phyloP scores from a whole-genome alignment of 1,139 yeast species.

The Pichia sp. region DNA sequence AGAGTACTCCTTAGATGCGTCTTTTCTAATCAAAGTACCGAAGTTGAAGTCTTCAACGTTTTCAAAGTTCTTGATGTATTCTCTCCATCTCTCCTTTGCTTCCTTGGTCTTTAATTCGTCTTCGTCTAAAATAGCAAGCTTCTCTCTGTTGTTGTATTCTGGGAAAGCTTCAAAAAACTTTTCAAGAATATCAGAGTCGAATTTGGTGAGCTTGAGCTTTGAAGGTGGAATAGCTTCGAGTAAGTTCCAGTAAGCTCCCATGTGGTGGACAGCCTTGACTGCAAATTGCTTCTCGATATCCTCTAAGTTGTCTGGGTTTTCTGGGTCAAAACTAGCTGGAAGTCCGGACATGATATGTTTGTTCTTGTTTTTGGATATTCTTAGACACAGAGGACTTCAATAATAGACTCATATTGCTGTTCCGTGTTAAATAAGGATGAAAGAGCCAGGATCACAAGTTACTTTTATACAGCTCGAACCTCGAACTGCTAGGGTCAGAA shows the following conservation, averaged over 20 bases:
- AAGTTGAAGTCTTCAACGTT: constrained; percentile 83
- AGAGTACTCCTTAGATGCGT: constrained; percentile 64
- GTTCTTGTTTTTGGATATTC: too few species aligned
- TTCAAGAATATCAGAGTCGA: constrained; percentile 76
- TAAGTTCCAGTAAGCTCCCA: constrained; percentile 88
- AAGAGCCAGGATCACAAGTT: too few species aligned
- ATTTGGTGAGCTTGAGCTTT: constrained; percentile 65
- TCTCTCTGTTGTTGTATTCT: constrained; percentile 59
- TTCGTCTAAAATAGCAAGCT: constrained; percentile 57
- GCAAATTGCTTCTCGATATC: constrained; percentile 94
- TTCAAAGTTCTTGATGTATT: constrained; percentile 76
- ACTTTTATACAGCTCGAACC: too few species aligned
- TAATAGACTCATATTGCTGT: too few species aligned
- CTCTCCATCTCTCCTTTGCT: constrained; percentile 91
- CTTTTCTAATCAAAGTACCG: constrained; percentile 83
- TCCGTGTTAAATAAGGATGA: too few species aligned
- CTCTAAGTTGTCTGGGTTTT: constrained; percentile 52
- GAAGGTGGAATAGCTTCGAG: constrained; percentile 72
- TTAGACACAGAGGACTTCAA: too few species aligned
- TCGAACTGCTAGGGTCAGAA: background rate
- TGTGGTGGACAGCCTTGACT: constrained; percentile 94
- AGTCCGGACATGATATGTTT: background rate
- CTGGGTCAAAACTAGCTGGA: constrained; percentile 33
- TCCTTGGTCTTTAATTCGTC: constrained; percentile 70
- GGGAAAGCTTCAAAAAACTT: constrained; percentile 73